Evolutionary conservation across 805 yeast genomes (phyloP), one percentile per base, ranked within the genome.

Genomic region (Hanseniaspora mollemarum): DNA sequence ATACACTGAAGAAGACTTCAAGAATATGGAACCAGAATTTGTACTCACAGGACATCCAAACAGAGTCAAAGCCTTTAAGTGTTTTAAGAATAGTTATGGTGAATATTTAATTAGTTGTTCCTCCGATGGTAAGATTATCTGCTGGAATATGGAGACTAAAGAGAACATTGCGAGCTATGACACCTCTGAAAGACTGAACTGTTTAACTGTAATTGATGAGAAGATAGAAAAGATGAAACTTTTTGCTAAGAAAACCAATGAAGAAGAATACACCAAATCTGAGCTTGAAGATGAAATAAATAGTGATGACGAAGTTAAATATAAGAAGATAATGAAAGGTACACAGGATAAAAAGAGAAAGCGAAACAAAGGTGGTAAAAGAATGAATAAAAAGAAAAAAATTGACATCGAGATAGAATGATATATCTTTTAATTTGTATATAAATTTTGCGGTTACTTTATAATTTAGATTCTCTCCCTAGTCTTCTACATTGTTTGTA

Each of bases 121-220:
- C 0, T 85, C 96, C 0, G 97, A 90, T 65, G 97, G 97, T 24
- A 83, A 77, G 59, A 81, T 90, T 48, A 94, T 92, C 7, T 83
- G 90, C 2, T 90, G 96, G 96, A 83, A 88, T 62, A 67, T 81
- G 61, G 62, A 67, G 0, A 59, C 69, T 1, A 73, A 74, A 58
- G 94, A 85, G 59, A 95, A 87, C 64, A 75, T 87, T 22, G 96
- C 96, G 0, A 92, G 87, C 2, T 90, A 87, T 63, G 86, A 81
- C 56, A 76, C 90, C 19, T 94, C 94, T 12, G 97, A 92, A 67
- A 74, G 98, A 60, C 73, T 92, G 55, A 90, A 86, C 64, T 90
- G 96, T 67, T 80, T 87, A 21, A 75, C 81, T 13, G 74, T 83
- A 2, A 77, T 84, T 46, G 78, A 82, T 36, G 98, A 90, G 61